These are phyloP conservation scores for Arthromyces matolae DNA, from an alignment of 768 basidiomycete species.

Conservation along the genomic window DNA sequence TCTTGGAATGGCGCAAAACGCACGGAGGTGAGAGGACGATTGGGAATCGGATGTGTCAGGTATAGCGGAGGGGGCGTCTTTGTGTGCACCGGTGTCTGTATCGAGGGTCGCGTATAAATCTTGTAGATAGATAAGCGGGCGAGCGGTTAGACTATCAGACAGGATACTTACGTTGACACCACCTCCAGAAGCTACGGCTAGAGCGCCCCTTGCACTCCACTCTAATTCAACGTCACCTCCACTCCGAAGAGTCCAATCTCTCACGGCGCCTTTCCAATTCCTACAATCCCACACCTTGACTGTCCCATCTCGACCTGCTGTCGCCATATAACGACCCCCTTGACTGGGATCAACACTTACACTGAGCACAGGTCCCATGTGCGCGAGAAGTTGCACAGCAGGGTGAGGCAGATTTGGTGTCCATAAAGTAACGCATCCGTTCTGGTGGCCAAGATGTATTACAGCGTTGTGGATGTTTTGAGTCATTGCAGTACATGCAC, in stretches of 20 bases:
- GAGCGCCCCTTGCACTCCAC: conserved; percentile 82
- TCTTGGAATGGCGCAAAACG: conserved; percentile 92
- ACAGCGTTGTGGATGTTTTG: conserved; percentile 94
- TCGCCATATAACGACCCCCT: conserved; percentile 89
- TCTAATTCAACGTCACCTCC: conserved; percentile 61
- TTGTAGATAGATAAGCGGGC: conserved; percentile 23
- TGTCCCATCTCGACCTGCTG: conserved; percentile 78
- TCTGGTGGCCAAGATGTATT: conserved; percentile 91
- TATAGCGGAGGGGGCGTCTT: conserved; percentile 74
- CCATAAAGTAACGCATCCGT: conserved; percentile 95
- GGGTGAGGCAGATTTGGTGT: conserved; percentile 92
- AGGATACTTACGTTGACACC: conserved; percentile 67
- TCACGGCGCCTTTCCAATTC: conserved; percentile 88
- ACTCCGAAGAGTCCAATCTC: conserved; percentile 71
- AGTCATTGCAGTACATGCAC: conserved; percentile 78
- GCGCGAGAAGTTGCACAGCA: conserved; percentile 88
- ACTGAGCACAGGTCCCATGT: conserved; percentile 80
- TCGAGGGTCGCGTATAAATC: conserved; percentile 71
- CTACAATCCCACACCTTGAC: conserved; percentile 97
- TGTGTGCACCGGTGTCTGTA: conserved; percentile 51
- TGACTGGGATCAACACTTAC: conserved; percentile 81
- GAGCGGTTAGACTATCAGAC: not conserved
- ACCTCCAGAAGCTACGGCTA: conserved; percentile 81
- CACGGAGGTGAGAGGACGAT: conserved; percentile 68
- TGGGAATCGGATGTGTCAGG: conserved; percentile 81